A percentile compares a stretch with the other conserved stretches of the same genome.
Conservation (phyloP, 495 filamentous ascomycete genomes). For the Penicillium paxilli region DNA sequence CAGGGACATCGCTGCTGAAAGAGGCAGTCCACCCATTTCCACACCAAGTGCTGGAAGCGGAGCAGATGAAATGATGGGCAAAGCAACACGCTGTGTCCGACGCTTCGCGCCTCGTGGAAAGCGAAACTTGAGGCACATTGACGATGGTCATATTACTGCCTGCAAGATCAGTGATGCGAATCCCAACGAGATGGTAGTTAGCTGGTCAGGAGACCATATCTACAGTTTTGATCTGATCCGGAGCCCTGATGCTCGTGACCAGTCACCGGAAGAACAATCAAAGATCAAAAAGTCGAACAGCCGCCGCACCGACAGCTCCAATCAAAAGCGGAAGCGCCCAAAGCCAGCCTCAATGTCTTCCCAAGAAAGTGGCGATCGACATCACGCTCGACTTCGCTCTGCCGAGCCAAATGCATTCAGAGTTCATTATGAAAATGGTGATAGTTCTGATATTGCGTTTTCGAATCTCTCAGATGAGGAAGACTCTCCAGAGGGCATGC, state of each 20-base stretch:
- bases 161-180: conserved; percentile 79
- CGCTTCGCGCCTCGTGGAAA: conserved; percentile 67
- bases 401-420: conserved; percentile 41
- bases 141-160: conserved; percentile 70
- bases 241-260: conserved; percentile 57
- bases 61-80: conserved; percentile 59
- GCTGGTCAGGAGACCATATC: conserved; percentile 75
- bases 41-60: conserved; percentile 34
- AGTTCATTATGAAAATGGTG: conserved; percentile 64
- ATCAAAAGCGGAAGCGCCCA: conserved; percentile 59
- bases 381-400: conserved; percentile 42
- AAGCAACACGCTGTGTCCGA: conserved; percentile 68
- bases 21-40: conserved; percentile 41
- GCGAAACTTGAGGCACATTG: conserved; percentile 48
- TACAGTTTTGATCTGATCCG: conserved; percentile 71
- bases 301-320: conserved; percentile 34
- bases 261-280: conserved; percentile 13
- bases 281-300: conserved; percentile 15
- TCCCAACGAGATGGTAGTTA: conserved; percentile 72
- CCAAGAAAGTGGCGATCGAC: conserved; percentile 39
- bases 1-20: conserved; percentile 55
- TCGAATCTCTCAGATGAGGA: conserved; percentile 30
- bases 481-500: conserved; percentile 24
- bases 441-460: conserved; percentile 56
- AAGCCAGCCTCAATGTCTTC: conserved; percentile 47